Base-by-base conservation (phyloP, 495 filamentous ascomycete genomes). In the Lophiotrema nucula region DNA sequence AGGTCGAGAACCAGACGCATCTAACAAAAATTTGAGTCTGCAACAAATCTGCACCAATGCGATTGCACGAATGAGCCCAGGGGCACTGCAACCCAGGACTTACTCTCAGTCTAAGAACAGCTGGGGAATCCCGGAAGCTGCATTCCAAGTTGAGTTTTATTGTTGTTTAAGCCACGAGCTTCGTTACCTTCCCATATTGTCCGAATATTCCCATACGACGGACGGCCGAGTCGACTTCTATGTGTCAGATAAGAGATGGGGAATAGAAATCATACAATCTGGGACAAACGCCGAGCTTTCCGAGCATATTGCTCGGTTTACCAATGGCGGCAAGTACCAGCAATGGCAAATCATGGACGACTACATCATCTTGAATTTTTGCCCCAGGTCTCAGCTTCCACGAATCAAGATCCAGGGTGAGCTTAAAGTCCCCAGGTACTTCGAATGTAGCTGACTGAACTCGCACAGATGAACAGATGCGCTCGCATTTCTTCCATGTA, bases 291-390 rank as follows among this genome's bases (percentile, higher is more conserved):
- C 31, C 8, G 15, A 15, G 15, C 31, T 35, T 15, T 8, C 38
- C 23, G 22, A 54, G 38, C 51, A 54, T 28, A 37, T 37, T n/a
- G 12, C 38, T 21, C 51, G 51, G 44, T 54, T 54, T 21, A 10
- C 37, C 13, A 4, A n/a, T 25, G 51, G 38, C 22, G 51, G 51
- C 35, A 54, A 45, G 3, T 54, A 54, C 44, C 19, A 45, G 28
- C 6, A 15, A 25, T 54, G 51, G 51, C 19, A 46, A 16, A 45
- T 54, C 27, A 25, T 54, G 51, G 51, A 54, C 16, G 51, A 54
- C 42, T 54, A 54, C 28, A 54, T 54, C 38, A 54, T 54, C 41
- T 38, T 54, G 13, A 54, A 54, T 23, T 54, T 54, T 37, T 54
- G 51, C 51, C 13, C 51, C 21, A 46, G 37, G 25, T 54, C 51